phyloP scores from a whole-genome alignment of 2,329 filamentous ascomycete species.

The Nothopassalora personata region DNA sequence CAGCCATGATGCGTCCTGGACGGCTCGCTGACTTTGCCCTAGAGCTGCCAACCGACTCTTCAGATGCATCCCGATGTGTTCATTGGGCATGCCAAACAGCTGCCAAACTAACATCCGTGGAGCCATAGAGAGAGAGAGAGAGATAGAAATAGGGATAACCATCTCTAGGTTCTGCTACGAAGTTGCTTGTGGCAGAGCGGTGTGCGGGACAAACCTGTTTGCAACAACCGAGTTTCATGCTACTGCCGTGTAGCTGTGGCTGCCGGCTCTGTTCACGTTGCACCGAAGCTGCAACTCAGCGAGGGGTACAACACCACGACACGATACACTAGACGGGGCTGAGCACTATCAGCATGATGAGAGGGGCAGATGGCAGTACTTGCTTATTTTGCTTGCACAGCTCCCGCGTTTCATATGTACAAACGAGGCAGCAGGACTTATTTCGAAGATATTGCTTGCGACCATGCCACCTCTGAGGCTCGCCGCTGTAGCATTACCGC shows the following conservation, averaged over 20 bases:
- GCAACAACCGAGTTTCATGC: constrained; percentile 1
- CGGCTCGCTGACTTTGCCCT: background rate
- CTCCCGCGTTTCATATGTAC: background rate
- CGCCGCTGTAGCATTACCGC: background rate
- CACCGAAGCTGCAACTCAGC: constrained; percentile 2
- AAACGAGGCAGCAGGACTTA: background rate
- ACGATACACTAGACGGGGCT: background rate
- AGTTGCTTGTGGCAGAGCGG: background rate
- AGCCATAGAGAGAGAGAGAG: background rate
- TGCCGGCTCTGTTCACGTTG: constrained; percentile 4
- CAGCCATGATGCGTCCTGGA: no score
- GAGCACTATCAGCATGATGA: background rate
- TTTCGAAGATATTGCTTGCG: background rate
- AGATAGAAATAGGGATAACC: no score
- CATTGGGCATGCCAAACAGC: background rate
- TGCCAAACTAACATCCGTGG: background rate
- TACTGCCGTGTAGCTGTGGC: constrained; percentile 7
- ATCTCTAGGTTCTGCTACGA: background rate
- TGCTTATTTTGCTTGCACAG: background rate
- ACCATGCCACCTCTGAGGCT: background rate
- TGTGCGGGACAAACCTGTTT: background rate
- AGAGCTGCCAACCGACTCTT: background rate
- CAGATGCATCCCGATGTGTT: background rate
- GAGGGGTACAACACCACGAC: background rate
- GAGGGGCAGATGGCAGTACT: background rate